Conservation (phyloP, 2,329 filamentous ascomycete genomes). For the Sporothrix variecibatus region DNA sequence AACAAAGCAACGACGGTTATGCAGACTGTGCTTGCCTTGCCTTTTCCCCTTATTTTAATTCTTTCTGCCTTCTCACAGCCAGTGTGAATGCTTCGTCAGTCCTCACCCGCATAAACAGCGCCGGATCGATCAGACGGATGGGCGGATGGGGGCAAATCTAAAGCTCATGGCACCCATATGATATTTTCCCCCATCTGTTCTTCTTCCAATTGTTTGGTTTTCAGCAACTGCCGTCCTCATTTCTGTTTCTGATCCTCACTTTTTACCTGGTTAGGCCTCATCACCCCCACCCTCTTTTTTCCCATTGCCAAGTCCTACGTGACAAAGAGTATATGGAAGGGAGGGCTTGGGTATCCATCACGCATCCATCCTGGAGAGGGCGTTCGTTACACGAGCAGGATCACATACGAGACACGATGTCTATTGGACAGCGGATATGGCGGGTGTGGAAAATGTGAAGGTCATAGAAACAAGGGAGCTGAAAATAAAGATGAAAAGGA, state of each 20-base stretch:
- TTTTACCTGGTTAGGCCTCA: background rate
- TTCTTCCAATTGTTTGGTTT: background rate
- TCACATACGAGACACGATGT: background rate
- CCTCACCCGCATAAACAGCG: slow-evolving; percentile 15
- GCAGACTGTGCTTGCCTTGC: background rate
- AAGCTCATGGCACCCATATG: background rate
- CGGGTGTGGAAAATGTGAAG: background rate
- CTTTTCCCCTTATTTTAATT: background rate
- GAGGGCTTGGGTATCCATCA: slow-evolving; percentile 12
- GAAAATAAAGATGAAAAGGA: too few relatives aligned
- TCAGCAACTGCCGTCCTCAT: background rate
- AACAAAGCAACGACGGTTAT: background rate
- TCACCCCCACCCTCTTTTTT: background rate
- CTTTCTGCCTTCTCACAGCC: background rate
- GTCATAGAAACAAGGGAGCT: background rate
- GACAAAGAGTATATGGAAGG: too few relatives aligned
- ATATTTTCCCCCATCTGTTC: background rate
- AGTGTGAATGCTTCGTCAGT: slow-evolving; percentile 11
- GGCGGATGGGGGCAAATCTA: background rate
- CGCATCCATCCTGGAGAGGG: background rate
- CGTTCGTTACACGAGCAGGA: slow-evolving; percentile 12
- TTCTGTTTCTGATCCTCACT: background rate
- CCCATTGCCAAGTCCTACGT: too few relatives aligned
- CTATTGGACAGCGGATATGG: background rate
- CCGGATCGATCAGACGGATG: slow-evolving; percentile 22